Conservation (phyloP, 345 rosid genomes). For the Chamaenerion angustifolium region DNA sequence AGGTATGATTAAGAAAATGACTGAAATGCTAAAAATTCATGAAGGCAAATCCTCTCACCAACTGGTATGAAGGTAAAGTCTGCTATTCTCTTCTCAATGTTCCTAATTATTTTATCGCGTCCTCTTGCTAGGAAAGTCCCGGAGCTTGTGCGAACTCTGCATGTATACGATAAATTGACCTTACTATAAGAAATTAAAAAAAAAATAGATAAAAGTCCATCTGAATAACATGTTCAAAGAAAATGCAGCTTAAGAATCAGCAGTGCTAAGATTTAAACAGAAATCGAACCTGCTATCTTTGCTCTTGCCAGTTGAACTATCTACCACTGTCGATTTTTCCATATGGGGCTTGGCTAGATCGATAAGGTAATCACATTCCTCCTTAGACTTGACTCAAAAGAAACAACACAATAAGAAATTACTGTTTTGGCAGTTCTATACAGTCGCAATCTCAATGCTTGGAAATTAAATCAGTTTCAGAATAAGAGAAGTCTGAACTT, state of each 20-base stretch:
- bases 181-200: not conserved
- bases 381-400: slow-evolving; percentile 40
- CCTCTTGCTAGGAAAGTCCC: slow-evolving; percentile 81
- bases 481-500: not conserved
- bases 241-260: not conserved
- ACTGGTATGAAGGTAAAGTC: slow-evolving; percentile 84
- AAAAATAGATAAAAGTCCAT: not conserved
- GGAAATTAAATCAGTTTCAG: not conserved
- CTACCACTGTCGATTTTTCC: slow-evolving; percentile 85
- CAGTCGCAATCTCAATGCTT: not conserved
- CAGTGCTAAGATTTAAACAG: not conserved
- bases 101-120: slow-evolving; percentile 54
- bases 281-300: slow-evolving; percentile 66
- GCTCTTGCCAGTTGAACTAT: slow-evolving; percentile 77
- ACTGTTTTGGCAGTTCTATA: not conserved
- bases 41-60: slow-evolving; percentile 24
- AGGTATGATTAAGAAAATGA: not conserved
- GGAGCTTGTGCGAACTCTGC: slow-evolving; percentile 87
- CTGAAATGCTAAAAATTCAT: not conserved
- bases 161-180: not conserved
- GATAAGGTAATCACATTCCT: slow-evolving; percentile 76
- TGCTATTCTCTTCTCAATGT: slow-evolving; percentile 78
- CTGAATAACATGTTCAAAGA: not conserved
- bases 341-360: slow-evolving; percentile 72
- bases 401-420: not conserved